Evolutionary conservation across 2,329 filamentous ascomycete species (phyloP).

Genomic region (Paecilomyces sp.): DNA sequence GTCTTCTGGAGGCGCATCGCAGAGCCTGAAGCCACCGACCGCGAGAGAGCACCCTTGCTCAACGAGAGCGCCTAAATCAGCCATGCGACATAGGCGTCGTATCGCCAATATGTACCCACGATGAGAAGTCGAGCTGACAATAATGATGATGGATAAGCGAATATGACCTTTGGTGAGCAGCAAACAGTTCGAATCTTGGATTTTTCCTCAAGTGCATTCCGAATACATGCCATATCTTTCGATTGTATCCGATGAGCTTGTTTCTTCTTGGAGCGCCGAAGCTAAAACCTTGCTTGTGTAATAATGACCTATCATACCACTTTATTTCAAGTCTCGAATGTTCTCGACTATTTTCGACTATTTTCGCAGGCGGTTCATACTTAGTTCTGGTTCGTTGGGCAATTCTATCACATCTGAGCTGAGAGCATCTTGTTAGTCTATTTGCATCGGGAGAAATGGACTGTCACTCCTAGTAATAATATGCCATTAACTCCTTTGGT

Average conservation of each 20-base stretch:
- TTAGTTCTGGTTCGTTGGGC: not conserved
- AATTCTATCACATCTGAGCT: not conserved
- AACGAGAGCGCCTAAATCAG: slow-evolving; percentile 27
- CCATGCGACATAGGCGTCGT: not conserved
- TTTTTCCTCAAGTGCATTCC: not conserved
- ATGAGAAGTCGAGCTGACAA: not conserved
- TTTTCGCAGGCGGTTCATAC: not conserved
- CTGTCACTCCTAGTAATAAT: not conserved
- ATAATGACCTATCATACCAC: not conserved
- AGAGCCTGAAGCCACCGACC: slow-evolving; percentile 37
- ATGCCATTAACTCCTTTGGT: not conserved
- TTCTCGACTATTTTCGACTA: not conserved
- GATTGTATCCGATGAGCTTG: not conserved
- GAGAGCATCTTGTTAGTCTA: not conserved
- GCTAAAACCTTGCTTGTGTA: not conserved
- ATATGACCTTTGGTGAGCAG: not conserved
- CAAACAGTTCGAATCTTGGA: not conserved
- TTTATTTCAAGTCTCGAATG: not conserved
- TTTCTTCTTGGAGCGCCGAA: not conserved
- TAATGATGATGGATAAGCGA: not conserved
- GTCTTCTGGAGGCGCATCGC: slow-evolving; percentile 25
- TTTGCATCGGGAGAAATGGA: not conserved
- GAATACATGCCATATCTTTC: not conserved
- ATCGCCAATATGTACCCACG: not conserved
- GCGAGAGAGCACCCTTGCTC: slow-evolving; percentile 49